Evolutionary conservation across 805 yeast genomes (phyloP), one percentile per base, ranked within the genome.

Genomic region (Sugiyamaella chiloensis): DNA sequence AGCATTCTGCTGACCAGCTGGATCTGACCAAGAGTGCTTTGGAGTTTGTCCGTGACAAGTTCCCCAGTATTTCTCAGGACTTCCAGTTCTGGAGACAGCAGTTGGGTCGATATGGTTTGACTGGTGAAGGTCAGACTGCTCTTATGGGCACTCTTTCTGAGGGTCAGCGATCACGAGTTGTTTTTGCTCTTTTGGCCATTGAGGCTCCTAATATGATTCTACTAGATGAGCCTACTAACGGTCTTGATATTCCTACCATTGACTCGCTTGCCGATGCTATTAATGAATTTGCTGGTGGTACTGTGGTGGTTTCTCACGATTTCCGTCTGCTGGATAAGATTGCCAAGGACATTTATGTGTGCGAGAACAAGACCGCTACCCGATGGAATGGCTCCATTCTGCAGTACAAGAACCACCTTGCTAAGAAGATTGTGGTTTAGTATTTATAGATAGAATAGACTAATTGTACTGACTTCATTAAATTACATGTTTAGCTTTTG

Each of bases 101-200:
- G 74, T 78, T 93, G 62, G 99, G 99, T 65, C 87, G 97, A 72
- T 93, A 85, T 65, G 99, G 99, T 72, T 80, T 93, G 64, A 91
- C 98, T 54, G 99, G 99, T 74, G 98, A 93, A 74, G 95, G 91
- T 55, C 99, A 93, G 77, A 93, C 98, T 48, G 87, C 96, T 37
- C 90, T 88, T 68, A 93, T 93, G 98, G 98, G 96, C 60, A 93
- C 99, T 14, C 73, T 93, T 57, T 90, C 97, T 16, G 99, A 93
- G 78, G 99, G 99, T 70, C 99, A 93, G 79, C 86, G 98, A 76
- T 91, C 98, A 56, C 85, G 99, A 74, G 99, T 93, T 59, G 99
- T 93, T 48, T 93, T 93, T 65, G 98, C 98, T 8, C 75, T 93
- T 58, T 79, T 93, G 64, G 99, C 99, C 44, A 77, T 93, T 59